Percentiles rank a stretch among this genome's conserved stretches.
phyloP scores from a whole-genome alignment of 2,329 filamentous ascomycete species.

The Neonectria sp. region DNA sequence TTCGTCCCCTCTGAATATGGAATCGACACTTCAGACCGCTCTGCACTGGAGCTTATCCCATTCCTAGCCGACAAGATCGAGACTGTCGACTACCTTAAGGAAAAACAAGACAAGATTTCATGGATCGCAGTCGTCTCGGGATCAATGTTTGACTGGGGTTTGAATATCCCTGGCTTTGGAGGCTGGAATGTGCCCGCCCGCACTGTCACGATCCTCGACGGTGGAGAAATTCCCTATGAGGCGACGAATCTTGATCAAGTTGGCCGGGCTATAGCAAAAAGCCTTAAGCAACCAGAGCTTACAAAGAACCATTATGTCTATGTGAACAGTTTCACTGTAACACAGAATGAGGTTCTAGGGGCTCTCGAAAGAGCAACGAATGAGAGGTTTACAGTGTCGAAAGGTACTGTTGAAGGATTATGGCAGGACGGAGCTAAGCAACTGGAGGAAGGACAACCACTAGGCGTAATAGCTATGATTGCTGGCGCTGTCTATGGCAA shows the following conservation, averaged over 20 bases:
- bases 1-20: conserved; percentile 14
- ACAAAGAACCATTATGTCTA: no score
- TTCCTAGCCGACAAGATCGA: conserved; percentile 25
- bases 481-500: no score
- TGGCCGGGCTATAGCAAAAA: no score
- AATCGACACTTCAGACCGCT: background rate
- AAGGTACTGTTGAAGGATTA: no score
- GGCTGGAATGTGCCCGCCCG: conserved; percentile 10
- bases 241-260: conserved; percentile 30
- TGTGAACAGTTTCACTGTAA: no score
- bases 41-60: conserved; percentile 4
- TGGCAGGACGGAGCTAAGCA: no score
- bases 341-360: no score
- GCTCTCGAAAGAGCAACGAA: no score
- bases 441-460: no score
- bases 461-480: no score
- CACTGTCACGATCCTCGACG: conserved; percentile 20
- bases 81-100: conserved; percentile 19
- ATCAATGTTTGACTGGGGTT: conserved; percentile 29
- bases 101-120: conserved; percentile 18
- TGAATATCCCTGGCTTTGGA: conserved; percentile 23
- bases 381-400: no score
- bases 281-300: no score
- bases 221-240: conserved; percentile 21
- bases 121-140: conserved; percentile 24